Base-by-base conservation (phyloP, 1,139 yeast genomes). In the Nakaseomyces delphensis region DNA sequence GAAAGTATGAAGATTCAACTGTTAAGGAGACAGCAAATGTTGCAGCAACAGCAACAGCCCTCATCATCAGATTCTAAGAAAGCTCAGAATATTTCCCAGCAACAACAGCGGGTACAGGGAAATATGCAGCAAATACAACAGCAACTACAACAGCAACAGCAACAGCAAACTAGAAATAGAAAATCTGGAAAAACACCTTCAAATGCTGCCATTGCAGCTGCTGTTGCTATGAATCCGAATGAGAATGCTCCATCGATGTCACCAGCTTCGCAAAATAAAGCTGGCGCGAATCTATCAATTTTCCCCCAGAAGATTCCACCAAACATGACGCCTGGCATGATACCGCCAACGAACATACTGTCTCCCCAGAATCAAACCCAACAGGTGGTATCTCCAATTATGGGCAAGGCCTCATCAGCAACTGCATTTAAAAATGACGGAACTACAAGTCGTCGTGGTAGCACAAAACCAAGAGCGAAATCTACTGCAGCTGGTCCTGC, bases 1-100 rank as follows among this genome's bases (percentile, higher is more conserved):
- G 78, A 77, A 45, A 82, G 76, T 61, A 87, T 85, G 45, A 77
- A 77, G 49, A 77, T 74, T 31, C 76, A 73, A 56, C 57, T 67
- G 36, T 48, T 64, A 21, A 66, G 68, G 48, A 62, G 67, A 29
- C 70, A 66, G 41, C 70, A 64, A 41, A 60, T 63, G 44, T 49
- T 55, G 38, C 68, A 57, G 41, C 63, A 57, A 45, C 65, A 56
- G 39, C 58, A 53, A 39, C 54, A 52, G 43, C 53, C 50, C 46
- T 10, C 56, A 47, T 23, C 52, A 49, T 16, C 37, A 39, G 44
- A 40, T 14, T 30, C 44, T 14, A 29, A 40, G 20, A 46, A 44
- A 16, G 35, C 39, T 7, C 44, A 45, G 33, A 42, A 33, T 21
- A 28, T 38, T 30, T 55, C 49, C 19, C 54, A 54, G 36, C 55